Conservation (phyloP, 306 rosid species). For the Quercus aquifolioides region DNA sequence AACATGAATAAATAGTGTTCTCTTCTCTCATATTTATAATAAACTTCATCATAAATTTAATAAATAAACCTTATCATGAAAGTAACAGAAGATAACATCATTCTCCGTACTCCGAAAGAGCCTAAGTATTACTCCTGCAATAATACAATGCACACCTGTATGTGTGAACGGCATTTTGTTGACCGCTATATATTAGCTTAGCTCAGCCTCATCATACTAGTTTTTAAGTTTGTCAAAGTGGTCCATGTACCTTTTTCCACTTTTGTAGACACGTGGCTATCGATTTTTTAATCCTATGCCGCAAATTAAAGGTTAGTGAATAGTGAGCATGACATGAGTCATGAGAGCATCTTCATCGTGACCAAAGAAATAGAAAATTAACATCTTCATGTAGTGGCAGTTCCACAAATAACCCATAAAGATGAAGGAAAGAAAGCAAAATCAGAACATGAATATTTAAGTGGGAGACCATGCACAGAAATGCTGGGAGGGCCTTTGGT, state of each 20-base stretch:
- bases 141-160: background rate
- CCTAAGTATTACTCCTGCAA: no score
- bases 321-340: no score
- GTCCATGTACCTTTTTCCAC: background rate
- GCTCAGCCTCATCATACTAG: no score
- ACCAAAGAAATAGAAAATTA: background rate
- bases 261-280: background rate
- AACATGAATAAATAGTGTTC: no score
- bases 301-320: no score
- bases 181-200: background rate
- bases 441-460: background rate
- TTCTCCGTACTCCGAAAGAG: rapidly evolving
- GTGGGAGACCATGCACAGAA: slow-evolving; percentile 3
- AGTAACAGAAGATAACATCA: rapidly evolving
- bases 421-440: background rate
- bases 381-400: background rate
- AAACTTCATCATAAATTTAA: rapidly evolving
- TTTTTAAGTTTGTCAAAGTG: background rate
- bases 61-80: rapidly evolving
- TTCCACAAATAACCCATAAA: background rate
- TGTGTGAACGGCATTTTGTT: background rate
- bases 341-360: background rate
- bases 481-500: background rate
- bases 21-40: no score
- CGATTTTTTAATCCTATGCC: background rate